These are phyloP conservation scores for Fraxinus pennsylvanica DNA, from an alignment of 257 asterid genomes.

Conservation along the genomic window DNA sequence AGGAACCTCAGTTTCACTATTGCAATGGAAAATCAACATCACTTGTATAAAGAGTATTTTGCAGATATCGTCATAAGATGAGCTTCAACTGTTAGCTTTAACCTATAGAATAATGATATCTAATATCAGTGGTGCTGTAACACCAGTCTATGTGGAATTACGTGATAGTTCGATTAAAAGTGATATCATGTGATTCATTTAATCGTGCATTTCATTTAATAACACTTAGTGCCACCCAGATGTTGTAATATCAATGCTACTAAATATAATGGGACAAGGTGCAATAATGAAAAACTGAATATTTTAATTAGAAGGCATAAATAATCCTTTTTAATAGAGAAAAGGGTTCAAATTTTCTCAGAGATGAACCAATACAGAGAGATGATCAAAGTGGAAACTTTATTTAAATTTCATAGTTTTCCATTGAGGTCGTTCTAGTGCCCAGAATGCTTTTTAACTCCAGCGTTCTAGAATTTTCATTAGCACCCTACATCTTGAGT, in stretches of 20 bases:
- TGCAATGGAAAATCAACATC: neutral
- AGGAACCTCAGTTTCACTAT: neutral
- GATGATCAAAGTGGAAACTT: neutral
- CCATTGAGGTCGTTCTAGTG: neutral
- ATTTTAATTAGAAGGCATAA: neutral
- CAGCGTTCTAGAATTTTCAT: neutral
- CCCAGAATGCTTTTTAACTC: neutral
- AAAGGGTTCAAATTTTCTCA: neutral
- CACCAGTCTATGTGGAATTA: no score
- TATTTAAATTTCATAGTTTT: neutral
- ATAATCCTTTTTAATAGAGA: neutral
- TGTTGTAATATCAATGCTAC: no score
- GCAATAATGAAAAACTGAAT: neutral
- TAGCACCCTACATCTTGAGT: neutral
- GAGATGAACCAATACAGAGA: neutral
- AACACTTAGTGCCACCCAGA: no score
- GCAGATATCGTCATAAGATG: neutral
- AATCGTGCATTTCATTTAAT: no score
- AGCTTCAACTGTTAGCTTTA: neutral
- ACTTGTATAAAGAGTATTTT: constrained; percentile 1
- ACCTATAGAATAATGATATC: neutral
- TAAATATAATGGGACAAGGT: neutral
- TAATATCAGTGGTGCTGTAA: no score
- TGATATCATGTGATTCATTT: no score
- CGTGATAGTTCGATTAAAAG: no score